Conservation (phyloP, 2,329 filamentous ascomycete genomes). For the Allantophomopsis lycopodina region DNA sequence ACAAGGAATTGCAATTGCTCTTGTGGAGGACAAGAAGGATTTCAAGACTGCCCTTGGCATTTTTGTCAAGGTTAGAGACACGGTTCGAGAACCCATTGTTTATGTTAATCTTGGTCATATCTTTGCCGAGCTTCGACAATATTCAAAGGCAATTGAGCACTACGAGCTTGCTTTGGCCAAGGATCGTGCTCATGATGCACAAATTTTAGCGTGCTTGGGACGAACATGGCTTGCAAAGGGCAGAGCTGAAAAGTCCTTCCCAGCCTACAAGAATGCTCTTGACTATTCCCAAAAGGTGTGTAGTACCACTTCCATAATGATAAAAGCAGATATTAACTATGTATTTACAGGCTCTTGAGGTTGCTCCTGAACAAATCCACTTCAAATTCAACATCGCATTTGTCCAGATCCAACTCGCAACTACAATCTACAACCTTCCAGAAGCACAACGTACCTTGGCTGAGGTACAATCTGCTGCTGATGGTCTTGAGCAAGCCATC, state of each 20-base stretch:
- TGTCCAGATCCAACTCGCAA: constrained; percentile 87
- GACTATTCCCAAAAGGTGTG: constrained; percentile 50
- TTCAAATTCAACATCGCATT: constrained; percentile 98
- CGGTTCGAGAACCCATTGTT: constrained; percentile 75
- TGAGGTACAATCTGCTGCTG: constrained; percentile 68
- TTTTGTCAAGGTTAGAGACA: constrained; percentile 82
- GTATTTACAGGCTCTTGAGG: constrained; percentile 48
- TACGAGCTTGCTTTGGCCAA: constrained; percentile 68
- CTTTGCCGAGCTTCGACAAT: constrained; percentile 83
- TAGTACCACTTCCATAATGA: not conserved
- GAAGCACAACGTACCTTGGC: constrained; percentile 66
- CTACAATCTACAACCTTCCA: constrained; percentile 58
- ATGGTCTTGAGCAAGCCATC: constrained; percentile 78
- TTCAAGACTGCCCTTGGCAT: constrained; percentile 70
- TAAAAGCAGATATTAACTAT: constrained; percentile 1
- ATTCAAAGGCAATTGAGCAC: constrained; percentile 80
- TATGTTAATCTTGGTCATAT: constrained; percentile 91
- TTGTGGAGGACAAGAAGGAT: constrained; percentile 91
- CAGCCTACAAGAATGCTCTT: constrained; percentile 49
- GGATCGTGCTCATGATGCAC: constrained; percentile 46
- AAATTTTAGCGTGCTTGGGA: constrained; percentile 57
- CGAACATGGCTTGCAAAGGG: constrained; percentile 57
- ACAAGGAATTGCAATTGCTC: constrained; percentile 86
- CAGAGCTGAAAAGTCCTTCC: constrained; percentile 46
- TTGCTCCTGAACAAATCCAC: constrained; percentile 73